Evolutionary conservation across 2,329 filamentous ascomycete species (phyloP).

Genomic region (Beauveria rudraprayagi): DNA sequence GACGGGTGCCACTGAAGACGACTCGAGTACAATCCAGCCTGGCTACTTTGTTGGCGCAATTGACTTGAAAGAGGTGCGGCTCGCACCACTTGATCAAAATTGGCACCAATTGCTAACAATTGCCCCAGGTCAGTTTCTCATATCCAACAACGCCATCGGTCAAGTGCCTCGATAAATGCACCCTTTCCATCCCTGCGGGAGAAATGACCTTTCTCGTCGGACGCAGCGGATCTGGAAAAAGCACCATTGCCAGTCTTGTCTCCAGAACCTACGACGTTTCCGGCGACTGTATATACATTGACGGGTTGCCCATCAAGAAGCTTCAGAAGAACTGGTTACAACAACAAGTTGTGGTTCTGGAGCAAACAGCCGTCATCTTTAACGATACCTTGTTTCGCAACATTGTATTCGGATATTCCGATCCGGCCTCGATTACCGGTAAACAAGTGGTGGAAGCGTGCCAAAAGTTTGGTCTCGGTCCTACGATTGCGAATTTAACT

Average conservation of each 20-base stretch:
- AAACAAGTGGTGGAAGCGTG: conserved; percentile 54
- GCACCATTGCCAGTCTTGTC: conserved; percentile 74
- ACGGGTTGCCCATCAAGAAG: conserved; percentile 51
- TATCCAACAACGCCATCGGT: conserved; percentile 65
- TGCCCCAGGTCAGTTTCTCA: conserved; percentile 63
- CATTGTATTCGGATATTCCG: conserved; percentile 59
- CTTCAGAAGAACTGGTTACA: conserved; percentile 67
- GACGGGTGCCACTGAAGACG: background rate
- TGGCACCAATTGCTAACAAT: conserved; percentile 13
- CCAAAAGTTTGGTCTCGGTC: conserved; percentile 59
- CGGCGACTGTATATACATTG: conserved; percentile 59
- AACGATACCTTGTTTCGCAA: conserved; percentile 73
- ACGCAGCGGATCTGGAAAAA: conserved; percentile 85
- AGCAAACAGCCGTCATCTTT: conserved; percentile 76
- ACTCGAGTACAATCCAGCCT: conserved; percentile 21
- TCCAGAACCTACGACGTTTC: conserved; percentile 66
- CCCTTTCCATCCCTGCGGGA: conserved; percentile 63
- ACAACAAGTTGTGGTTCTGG: conserved; percentile 68
- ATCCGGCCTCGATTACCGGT: conserved; percentile 39
- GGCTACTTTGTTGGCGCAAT: conserved; percentile 56
- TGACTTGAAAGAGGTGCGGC: conserved; percentile 57
- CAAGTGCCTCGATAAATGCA: conserved; percentile 51
- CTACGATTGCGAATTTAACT: conserved; percentile 59
- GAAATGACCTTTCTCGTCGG: conserved; percentile 76
- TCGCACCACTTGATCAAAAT: background rate